Base-by-base conservation (phyloP, 768 basidiomycete genomes). In the Steccherinum ochraceum region DNA sequence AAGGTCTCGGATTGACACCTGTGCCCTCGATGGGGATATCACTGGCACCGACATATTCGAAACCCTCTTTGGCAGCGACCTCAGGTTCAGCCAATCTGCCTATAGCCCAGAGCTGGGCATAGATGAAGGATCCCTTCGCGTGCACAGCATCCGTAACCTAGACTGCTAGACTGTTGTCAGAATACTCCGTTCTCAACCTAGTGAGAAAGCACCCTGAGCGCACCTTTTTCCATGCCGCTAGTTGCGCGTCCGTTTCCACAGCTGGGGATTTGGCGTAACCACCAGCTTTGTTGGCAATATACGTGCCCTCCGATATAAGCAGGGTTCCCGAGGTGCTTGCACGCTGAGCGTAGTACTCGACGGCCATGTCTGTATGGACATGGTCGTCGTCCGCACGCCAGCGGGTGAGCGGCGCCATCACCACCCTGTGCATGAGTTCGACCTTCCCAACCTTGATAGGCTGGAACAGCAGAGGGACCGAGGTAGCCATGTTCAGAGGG, bases 141-240 rank as follows among this genome's bases (percentile, higher is more conserved):
- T 84, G 83, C 0, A 83, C 81, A 0, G 71, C 75, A 11, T 76
- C 72, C 13, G 74, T 75, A 16, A 89, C 63, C 78, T 80, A 43
- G n/a, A n/a, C n/a, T n/a, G n/a, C n/a, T n/a, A n/a, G n/a, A n/a
- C n/a, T n/a, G n/a, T n/a, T 11, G 18, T 42, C 10, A 40, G 5
- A 12, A 11, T 12, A 21, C 11, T n/a, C n/a, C 35, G n/a, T 11
- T 11, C n/a, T 11, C 35, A 11, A n/a, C 11, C 35, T n/a, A 11
- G n/a, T n/a, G 35, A 39, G 35, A 11, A 11, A 23, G 12, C 12
- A 47, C 19, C 21, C 5, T 12, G 24, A 2, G 58, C 63, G 24
- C 25, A 74, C 73, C 50, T 61, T 51, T 53, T 73, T 77, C 79
- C 77, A 79, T 0, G 50, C 68, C 5, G 54, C 45, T n/a, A 71